Percentiles rank a stretch among this genome's conserved stretches.
phyloP scores from a whole-genome alignment of 192 early-diverging fungal genomes.

The Spizellomyces punctatus region DNA sequence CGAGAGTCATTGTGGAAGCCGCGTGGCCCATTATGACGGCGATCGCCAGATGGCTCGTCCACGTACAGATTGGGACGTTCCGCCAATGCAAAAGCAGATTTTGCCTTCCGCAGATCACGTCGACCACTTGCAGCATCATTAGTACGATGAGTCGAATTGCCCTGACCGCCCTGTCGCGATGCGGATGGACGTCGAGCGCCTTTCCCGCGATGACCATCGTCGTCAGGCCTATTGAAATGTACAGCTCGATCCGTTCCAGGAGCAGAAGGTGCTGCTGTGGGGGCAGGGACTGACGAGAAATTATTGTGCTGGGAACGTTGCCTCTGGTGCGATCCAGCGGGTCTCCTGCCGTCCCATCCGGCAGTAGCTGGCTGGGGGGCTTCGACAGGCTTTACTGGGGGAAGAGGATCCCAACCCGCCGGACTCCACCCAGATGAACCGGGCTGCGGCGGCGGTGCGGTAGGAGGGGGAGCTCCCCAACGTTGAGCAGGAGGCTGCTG shows the following conservation, averaged over 20 bases:
- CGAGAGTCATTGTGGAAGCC: background rate
- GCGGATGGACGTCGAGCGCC: background rate
- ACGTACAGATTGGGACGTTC: background rate
- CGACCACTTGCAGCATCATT: background rate
- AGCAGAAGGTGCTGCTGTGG: conserved; percentile 1
- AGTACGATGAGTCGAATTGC: background rate
- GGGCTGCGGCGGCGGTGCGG: conserved; percentile 6
- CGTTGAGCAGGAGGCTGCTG: background rate
- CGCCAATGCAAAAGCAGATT: conserved; percentile 12
- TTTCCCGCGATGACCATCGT: background rate
- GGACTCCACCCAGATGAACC: conserved; percentile 22
- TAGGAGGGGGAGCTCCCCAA: background rate
- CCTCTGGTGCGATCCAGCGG: background rate
- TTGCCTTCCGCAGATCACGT: conserved; percentile 16
- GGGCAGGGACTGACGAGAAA: background rate
- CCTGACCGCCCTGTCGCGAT: background rate
- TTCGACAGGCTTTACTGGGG: conserved; percentile 1
- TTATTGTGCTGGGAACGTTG: too few relatives aligned
- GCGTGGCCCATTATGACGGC: background rate
- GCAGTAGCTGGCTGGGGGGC: background rate
- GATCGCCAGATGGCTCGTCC: background rate
- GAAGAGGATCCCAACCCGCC: conserved; percentile 30
- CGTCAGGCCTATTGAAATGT: background rate
- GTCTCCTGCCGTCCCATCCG: conserved; percentile 14
- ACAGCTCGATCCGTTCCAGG: background rate